Base-by-base conservation (phyloP, 306 rosid genomes). In the Acacia melanoxylon region DNA sequence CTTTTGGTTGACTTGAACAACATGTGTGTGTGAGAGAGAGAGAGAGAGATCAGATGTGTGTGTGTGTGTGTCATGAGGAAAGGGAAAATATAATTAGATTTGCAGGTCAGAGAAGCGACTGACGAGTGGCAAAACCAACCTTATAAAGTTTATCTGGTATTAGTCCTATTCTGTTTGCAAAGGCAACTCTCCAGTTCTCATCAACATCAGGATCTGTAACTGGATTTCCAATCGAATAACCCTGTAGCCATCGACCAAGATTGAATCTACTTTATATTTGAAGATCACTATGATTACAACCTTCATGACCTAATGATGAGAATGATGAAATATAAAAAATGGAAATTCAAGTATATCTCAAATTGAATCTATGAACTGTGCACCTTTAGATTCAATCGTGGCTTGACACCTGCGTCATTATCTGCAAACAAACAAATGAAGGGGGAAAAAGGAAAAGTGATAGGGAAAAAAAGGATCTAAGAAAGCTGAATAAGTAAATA, bases 201-300 rank as follows among this genome's bases (percentile, higher is more conserved):
- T 78, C 86, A 17, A 35, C 27, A 2, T 6, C 3, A 0, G 0
- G 5, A 4, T 73, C 61, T 24, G 88, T 85, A 10, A 68, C 62
- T 2, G 81, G 88, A 45, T 78, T 81, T 41, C 85, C 87, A 51
- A 84, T 81, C 9, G 81, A 24, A 61, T 85, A 85, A 54, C 85
- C 88, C 85, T 81, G 68, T 0, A 41, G 0, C 19, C 27, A 68
- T 25, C 16, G 5, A 8, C 19, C 24, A 42, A 37, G 10, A 19
- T 37, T 68, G 27, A 68, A 37, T 19, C 4, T 4, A 19, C 27
- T 7, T 35, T 20, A 37, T 37, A 19, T 67, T 35, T 4, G 42
- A 67, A 66, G 24, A 66, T 16, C 0, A 66, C 8, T 37, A n/a
- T n/a, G 71, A 33, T 31, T 6, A 66, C 14, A 33, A 16, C 35